These are phyloP conservation scores for Monosporascus ibericus DNA, from an alignment of 2,329 filamentous ascomycete species.

Conservation along the genomic window DNA sequence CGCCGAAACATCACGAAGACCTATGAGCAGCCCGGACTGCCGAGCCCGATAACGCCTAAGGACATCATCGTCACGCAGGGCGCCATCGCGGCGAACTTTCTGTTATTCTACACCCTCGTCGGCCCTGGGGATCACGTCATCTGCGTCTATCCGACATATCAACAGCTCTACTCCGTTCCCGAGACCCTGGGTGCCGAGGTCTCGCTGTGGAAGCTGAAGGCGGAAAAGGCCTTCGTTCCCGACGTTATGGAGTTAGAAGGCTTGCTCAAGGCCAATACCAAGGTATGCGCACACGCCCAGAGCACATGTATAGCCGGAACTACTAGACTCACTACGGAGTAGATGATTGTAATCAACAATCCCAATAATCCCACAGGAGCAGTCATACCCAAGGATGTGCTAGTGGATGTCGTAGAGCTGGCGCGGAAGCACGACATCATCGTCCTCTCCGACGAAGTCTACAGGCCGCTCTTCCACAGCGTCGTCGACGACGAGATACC, in stretches of 20 bases:
- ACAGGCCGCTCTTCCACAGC: conserved; percentile 74
- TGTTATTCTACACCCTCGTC: conserved; percentile 68
- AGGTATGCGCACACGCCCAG: conserved; percentile 43
- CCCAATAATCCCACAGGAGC: conserved; percentile 80
- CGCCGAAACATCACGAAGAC: conserved; percentile 59
- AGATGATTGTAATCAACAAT: conserved; percentile 57
- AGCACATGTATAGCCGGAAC: not conserved
- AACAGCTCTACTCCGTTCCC: conserved; percentile 75
- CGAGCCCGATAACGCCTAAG: conserved; percentile 36
- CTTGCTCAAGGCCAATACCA: conserved; percentile 63
- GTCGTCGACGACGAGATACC: conserved; percentile 42
- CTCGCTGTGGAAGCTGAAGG: conserved; percentile 65
- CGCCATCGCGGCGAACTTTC: conserved; percentile 78
- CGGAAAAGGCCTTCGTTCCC: conserved; percentile 59
- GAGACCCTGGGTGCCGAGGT: conserved; percentile 70
- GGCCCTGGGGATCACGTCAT: conserved; percentile 75
- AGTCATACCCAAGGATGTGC: conserved; percentile 54
- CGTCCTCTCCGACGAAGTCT: conserved; percentile 75
- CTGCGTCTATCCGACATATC: conserved; percentile 82
- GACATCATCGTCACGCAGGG: conserved; percentile 73
- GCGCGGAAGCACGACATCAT: conserved; percentile 58
- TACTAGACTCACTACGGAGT: not conserved
- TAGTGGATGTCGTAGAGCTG: conserved; percentile 57
- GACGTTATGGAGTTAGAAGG: conserved; percentile 59
- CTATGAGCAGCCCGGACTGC: conserved; percentile 50